Evolutionary conservation across 2,329 filamentous ascomycete species (phyloP).

Genomic region (Knufia petricola): DNA sequence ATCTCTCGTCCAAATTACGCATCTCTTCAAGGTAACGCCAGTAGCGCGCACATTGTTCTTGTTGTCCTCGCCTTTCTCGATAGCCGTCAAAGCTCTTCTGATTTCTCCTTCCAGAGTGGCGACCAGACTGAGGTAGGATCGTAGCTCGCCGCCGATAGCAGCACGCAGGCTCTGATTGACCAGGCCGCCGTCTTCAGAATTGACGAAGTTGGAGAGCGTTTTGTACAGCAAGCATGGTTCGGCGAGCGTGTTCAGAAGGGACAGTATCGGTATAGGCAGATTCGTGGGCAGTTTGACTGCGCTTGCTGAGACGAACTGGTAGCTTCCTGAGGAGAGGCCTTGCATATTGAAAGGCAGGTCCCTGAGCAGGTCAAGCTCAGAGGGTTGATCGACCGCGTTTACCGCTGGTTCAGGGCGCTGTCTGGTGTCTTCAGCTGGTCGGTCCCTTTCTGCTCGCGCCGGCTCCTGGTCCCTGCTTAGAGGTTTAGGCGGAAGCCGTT

Average conservation of each 20-base stretch:
- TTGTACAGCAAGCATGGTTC: conserved; percentile 91
- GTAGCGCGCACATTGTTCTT: conserved; percentile 68
- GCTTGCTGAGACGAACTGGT: conserved; percentile 62
- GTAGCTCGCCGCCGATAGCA: conserved; percentile 72
- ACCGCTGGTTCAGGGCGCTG: not conserved
- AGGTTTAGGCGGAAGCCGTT: not conserved
- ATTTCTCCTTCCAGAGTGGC: conserved; percentile 91
- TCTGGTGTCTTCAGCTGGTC: not conserved
- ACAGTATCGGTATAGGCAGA: conserved; percentile 74
- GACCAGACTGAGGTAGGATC: conserved; percentile 81
- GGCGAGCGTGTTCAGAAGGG: conserved; percentile 77
- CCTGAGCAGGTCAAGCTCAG: conserved; percentile 58
- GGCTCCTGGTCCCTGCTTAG: not conserved
- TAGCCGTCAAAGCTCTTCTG: conserved; percentile 62
- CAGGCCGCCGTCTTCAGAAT: conserved; percentile 71
- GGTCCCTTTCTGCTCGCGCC: not conserved
- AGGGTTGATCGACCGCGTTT: conserved; percentile 41
- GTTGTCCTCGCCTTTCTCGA: conserved; percentile 56
- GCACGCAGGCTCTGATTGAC: conserved; percentile 84
- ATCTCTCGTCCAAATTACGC: conserved; percentile 94
- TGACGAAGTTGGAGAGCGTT: conserved; percentile 68
- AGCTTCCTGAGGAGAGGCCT: conserved; percentile 75
- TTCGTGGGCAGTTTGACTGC: conserved; percentile 66
- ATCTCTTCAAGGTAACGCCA: conserved; percentile 87
- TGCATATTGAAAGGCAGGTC: conserved; percentile 90